Evolutionary conservation across 2,329 filamentous ascomycete genomes (phyloP).

Genomic region (Xylaria sp.): DNA sequence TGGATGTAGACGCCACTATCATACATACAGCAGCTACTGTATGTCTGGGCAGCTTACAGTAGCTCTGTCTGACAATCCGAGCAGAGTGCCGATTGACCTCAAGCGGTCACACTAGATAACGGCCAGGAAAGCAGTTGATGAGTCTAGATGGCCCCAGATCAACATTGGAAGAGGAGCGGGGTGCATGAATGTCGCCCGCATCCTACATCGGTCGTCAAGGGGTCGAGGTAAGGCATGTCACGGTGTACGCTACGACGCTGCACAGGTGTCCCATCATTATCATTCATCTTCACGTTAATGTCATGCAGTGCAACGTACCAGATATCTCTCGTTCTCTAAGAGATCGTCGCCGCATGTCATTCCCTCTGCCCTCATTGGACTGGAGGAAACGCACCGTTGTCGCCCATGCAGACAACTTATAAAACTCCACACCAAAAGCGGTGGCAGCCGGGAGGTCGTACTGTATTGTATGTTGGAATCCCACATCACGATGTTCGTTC

Average conservation of each 20-base stretch:
- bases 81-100: too few species aligned
- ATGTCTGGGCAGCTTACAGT: too few species aligned
- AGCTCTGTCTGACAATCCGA: neutral
- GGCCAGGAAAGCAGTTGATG: neutral
- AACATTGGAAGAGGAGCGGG: neutral
- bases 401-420: neutral
- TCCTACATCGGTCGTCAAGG: neutral
- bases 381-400: neutral
- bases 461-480: neutral
- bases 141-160: neutral
- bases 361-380: neutral
- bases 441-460: neutral
- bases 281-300: conserved; percentile 2
- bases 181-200: neutral
- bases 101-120: neutral
- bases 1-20: too few species aligned
- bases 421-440: neutral
- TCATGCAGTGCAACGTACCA: neutral
- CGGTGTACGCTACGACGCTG: too few species aligned
- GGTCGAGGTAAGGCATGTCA: neutral
- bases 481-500: neutral
- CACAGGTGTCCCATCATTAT: neutral
- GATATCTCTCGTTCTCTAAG: neutral
- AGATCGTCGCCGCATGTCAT: conserved; percentile 5
- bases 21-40: neutral